Evolutionary conservation across 352 stramenopile genomes (phyloP).

Genomic region (Lagenidium sp.): DNA sequence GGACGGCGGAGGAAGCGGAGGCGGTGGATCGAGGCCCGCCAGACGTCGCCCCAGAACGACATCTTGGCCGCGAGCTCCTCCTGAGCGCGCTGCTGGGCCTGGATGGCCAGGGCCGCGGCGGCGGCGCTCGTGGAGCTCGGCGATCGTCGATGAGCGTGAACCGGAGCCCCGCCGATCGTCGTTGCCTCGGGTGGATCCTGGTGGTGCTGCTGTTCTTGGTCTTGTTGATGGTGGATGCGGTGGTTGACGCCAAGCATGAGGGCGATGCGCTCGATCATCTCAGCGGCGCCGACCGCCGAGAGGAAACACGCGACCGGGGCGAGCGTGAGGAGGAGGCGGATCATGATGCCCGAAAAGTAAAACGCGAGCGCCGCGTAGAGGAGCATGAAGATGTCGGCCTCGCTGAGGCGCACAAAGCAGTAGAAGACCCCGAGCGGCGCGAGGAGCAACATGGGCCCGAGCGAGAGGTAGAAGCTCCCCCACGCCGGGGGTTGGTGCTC

Average conservation of each 20-base stretch:
- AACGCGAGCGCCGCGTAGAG: constrained; percentile 88
- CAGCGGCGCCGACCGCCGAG: constrained; percentile 74
- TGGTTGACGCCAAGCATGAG: background rate
- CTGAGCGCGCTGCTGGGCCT: background rate
- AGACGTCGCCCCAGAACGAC: constrained; percentile 1
- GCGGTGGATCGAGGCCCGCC: background rate
- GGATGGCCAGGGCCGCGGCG: background rate
- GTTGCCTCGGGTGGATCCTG: background rate
- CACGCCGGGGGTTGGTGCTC: constrained; percentile 93
- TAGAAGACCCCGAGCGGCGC: constrained; percentile 87
- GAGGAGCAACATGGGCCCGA: constrained; percentile 84
- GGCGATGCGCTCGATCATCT: constrained; percentile 25
- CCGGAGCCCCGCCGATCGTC: background rate
- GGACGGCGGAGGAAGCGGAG: background rate
- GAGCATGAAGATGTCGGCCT: constrained; percentile 86
- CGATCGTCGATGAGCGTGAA: background rate
- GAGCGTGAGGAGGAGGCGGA: constrained; percentile 88
- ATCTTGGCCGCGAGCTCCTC: background rate
- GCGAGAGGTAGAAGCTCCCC: constrained; percentile 89
- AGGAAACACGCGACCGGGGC: constrained; percentile 87
- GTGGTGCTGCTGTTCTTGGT: background rate
- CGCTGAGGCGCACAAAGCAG: constrained; percentile 60
- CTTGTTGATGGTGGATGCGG: too few species aligned
- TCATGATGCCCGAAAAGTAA: constrained; percentile 92
- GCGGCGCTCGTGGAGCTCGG: background rate